Evolutionary conservation across 495 filamentous ascomycete genomes (phyloP), one percentile per base, ranked within the genome.

Genomic region (Neurospora sp.): DNA sequence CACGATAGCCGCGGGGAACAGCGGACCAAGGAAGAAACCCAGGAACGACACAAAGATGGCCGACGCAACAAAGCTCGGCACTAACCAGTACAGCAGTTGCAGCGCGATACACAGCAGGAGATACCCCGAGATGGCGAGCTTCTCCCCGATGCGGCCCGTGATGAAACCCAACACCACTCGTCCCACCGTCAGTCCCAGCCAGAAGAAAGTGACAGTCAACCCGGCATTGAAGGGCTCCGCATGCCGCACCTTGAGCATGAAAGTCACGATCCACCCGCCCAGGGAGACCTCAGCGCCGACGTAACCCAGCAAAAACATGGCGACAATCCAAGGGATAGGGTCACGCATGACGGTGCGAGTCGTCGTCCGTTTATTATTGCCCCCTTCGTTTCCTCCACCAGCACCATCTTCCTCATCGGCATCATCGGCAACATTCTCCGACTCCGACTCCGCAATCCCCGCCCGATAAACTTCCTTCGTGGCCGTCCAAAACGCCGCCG

Each of bases 261-360:
- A 97, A 2, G 92, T 93, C 54, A 94, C 92, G 45, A 96, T 90
- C 94, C 93, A 97, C 19, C 94, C 92, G 39, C 93, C 93, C 1
- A 97, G 86, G 0, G 91, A 89, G 28, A 97, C 94, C 73, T 97
- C 94, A n/a, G 90, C 83, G 54, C 94, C 94, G 13, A 96, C 92
- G 77, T 96, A 96, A 45, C 88, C 88, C 4, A 97, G 85, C 43
- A 96, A 81, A 81, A 96, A 97, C 19, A 92, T 59, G 10, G 94
- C 87, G 42, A 89, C 88, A 31, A 96, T 81, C 93, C 93, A 97
- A 36, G 91, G 91, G 4, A 96, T 81, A 48, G 80, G 81, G 40
- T 80, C 71, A 13, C 72, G 69, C 43, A 79, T 71, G 42, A 81
- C 75, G 11, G 74, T 42, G 77, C 86, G 70, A 74, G 83, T 69